Percentiles rank a stretch among this genome's conserved stretches.
These are phyloP conservation scores for Trichaptum fuscoviolaceum DNA, from an alignment of 768 basidiomycete species.

Conservation along the genomic window DNA sequence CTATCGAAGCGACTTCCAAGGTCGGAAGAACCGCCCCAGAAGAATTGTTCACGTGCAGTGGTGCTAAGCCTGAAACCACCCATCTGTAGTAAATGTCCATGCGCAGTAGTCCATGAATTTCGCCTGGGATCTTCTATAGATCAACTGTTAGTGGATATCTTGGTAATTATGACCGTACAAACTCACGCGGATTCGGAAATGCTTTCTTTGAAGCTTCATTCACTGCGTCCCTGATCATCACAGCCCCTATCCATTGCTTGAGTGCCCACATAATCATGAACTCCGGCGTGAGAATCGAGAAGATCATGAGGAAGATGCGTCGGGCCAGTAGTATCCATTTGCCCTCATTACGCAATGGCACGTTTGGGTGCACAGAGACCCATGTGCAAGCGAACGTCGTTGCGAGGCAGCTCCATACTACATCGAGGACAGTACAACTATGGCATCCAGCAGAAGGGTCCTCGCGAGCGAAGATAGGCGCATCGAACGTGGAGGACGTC, in stretches of 20 bases:
- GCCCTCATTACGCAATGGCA: constrained; percentile 18
- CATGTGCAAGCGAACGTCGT: constrained; percentile 27
- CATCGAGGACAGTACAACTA: constrained; percentile 7
- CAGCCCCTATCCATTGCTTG: constrained; percentile 12
- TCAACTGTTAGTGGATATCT: neutral
- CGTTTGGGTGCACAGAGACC: constrained; percentile 26
- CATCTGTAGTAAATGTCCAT: constrained; percentile 5
- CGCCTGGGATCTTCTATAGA: neutral
- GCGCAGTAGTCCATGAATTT: constrained; percentile 7
- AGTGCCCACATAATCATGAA: constrained; percentile 24
- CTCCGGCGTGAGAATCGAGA: constrained; percentile 24
- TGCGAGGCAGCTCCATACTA: constrained; percentile 23
- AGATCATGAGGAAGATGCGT: constrained; percentile 19
- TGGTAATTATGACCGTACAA: too few relatives aligned
- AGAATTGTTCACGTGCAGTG: neutral
- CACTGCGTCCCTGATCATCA: constrained; percentile 37
- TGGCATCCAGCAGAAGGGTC: constrained; percentile 3
- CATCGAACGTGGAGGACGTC: neutral
- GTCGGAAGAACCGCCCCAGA: neutral
- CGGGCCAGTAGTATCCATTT: constrained; percentile 2
- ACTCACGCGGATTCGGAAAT: neutral
- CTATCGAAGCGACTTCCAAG: neutral
- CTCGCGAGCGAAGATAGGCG: neutral
- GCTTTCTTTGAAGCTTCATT: neutral
- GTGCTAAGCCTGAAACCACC: neutral